Conservation (phyloP, 257 asterid genomes). For the Nicotiana sylvestris region DNA sequence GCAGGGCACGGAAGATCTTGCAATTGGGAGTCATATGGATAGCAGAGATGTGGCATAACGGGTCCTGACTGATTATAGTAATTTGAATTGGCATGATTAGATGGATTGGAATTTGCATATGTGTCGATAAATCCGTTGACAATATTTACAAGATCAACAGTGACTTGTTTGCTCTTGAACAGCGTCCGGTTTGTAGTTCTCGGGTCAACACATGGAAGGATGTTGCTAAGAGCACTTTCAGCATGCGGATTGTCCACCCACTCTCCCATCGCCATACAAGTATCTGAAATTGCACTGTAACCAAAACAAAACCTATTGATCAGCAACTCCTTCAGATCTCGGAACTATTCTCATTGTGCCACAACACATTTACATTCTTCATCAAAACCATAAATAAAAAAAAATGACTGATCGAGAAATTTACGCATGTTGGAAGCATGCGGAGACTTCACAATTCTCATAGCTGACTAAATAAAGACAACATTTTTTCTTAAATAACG, state of each 20-base stretch:
- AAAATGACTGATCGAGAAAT: background rate
- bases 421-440: too few species aligned
- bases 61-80: constrained; percentile 90
- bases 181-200: constrained; percentile 82
- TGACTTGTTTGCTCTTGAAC: constrained; percentile 76
- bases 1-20: constrained; percentile 64
- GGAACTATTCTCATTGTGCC: too few species aligned
- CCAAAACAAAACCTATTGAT: background rate
- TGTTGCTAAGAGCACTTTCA: constrained; percentile 90
- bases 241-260: constrained; percentile 98
- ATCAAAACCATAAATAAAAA: background rate
- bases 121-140: constrained; percentile 64
- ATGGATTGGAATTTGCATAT: constrained; percentile 68
- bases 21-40: constrained; percentile 71
- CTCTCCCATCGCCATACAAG: constrained; percentile 95
- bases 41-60: constrained; percentile 64
- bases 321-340: background rate
- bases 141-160: constrained; percentile 59
- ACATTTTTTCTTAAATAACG: background rate
- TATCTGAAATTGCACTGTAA: constrained; percentile 70
- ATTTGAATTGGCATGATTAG: constrained; percentile 31
- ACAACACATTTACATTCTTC: background rate
- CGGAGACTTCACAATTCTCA: background rate
- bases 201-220: constrained; percentile 95
- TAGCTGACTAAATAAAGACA: background rate